Evolutionary conservation across 441 rosid species (phyloP).

Genomic region (Euphorbia celastroides): DNA sequence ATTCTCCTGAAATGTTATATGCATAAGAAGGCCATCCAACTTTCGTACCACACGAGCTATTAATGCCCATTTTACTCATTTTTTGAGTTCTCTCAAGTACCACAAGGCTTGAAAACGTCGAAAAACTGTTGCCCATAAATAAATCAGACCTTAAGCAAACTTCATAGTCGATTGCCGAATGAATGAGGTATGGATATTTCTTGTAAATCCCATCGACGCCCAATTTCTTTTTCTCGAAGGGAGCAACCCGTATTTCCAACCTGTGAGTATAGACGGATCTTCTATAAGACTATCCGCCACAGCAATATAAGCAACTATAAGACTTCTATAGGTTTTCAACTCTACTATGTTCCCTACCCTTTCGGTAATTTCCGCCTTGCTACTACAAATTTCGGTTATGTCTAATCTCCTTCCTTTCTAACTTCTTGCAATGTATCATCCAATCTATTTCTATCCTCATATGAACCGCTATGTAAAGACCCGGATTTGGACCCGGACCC

Average conservation of each 20-base stretch:
- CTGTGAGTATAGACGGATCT: slow-evolving; percentile 56
- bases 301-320: slow-evolving; percentile 69
- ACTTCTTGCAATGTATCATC: slow-evolving; percentile 96
- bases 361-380: slow-evolving; percentile 70
- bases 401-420: slow-evolving; percentile 64
- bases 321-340: slow-evolving; percentile 21
- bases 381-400: slow-evolving; percentile 72
- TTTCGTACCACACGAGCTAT: slow-evolving; percentile 42
- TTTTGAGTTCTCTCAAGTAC: slow-evolving; percentile 87
- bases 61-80: slow-evolving; percentile 50
- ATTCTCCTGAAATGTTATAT: slow-evolving; percentile 64
- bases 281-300: slow-evolving; percentile 80
- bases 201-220: slow-evolving; percentile 59
- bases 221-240: slow-evolving; percentile 76
- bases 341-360: slow-evolving; percentile 65
- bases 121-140: slow-evolving; percentile 86
- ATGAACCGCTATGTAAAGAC: slow-evolving; percentile 76
- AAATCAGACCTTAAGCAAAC: slow-evolving; percentile 82
- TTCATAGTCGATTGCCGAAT: slow-evolving; percentile 90
- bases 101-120: slow-evolving; percentile 91
- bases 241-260: slow-evolving; percentile 76
- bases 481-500: not conserved
- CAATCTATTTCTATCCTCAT: slow-evolving; percentile 98
- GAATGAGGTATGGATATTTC: slow-evolving; percentile 75
- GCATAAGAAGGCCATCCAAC: slow-evolving; percentile 85